phyloP scores from a whole-genome alignment of 2,329 filamentous ascomycete genomes.

The Calonectria pauciramosa region DNA sequence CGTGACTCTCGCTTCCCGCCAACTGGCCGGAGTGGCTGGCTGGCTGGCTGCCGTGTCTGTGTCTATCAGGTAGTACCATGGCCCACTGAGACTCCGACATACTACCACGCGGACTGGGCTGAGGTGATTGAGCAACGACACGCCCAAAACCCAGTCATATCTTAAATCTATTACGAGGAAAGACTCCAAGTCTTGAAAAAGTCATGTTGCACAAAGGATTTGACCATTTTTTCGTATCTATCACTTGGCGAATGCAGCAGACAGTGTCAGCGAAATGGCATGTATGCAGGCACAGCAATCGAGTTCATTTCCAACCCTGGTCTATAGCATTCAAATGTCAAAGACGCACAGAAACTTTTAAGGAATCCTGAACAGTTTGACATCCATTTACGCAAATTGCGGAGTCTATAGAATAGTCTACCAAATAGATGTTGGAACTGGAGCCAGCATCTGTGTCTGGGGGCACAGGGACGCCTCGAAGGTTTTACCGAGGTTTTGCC shows the following conservation, averaged over 20 bases:
- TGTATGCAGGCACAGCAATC: background rate
- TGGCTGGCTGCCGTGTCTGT: background rate
- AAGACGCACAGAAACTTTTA: background rate
- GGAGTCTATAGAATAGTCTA: background rate
- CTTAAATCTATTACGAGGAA: slow-evolving; percentile 4
- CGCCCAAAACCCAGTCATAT: slow-evolving; percentile 20
- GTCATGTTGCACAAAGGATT: too few species aligned
- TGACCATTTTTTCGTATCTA: too few species aligned
- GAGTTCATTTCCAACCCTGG: background rate
- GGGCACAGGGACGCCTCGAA: background rate
- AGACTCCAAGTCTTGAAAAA: too few species aligned
- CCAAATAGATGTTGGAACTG: background rate
- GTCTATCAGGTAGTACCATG: slow-evolving; percentile 10
- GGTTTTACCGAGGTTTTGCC: slow-evolving; percentile 76
- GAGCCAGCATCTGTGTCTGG: background rate
- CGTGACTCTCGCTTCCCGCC: slow-evolving; percentile 20
- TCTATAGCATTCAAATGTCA: background rate
- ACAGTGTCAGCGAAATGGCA: too few species aligned
- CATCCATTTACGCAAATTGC: background rate
- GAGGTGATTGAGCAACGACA: slow-evolving; percentile 10
- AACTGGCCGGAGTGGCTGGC: slow-evolving; percentile 7
- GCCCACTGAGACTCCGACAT: slow-evolving; percentile 22
- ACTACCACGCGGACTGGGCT: background rate
- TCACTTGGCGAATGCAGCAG: background rate
- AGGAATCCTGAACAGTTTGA: background rate